These are phyloP conservation scores for Camillea tinctor DNA, from an alignment of 2,329 filamentous ascomycete species.

Conservation along the genomic window DNA sequence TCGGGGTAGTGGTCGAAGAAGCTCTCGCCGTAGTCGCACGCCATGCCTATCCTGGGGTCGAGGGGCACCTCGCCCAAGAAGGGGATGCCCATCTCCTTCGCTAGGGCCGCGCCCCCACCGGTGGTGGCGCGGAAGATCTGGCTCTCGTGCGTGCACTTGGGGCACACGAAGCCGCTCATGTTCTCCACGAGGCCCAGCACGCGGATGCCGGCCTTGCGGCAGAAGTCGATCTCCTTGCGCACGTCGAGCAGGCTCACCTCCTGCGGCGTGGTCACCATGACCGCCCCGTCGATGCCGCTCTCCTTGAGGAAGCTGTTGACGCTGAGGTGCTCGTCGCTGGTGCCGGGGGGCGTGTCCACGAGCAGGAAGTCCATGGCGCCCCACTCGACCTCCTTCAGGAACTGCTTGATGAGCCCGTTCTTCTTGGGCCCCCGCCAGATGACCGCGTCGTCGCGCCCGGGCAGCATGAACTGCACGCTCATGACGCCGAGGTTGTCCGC, in stretches of 20 bases:
- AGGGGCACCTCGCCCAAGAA: conserved; percentile 89
- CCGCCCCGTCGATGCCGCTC: conserved; percentile 87
- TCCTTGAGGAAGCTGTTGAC: conserved; percentile 91
- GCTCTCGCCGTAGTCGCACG: conserved; percentile 95
- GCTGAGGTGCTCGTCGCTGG: conserved; percentile 90
- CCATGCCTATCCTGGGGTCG: conserved; percentile 92
- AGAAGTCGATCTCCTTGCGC: conserved; percentile 96
- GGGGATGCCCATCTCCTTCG: conserved; percentile 81
- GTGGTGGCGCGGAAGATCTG: conserved; percentile 92
- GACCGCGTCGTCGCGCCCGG: conserved; percentile 87
- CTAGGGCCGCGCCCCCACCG: conserved; percentile 77
- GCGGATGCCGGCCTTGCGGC: conserved; percentile 85
- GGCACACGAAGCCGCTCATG: conserved; percentile 96
- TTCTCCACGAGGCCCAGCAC: conserved; percentile 94
- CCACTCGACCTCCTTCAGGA: conserved; percentile 97
- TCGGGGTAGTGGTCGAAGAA: conserved; percentile 94
- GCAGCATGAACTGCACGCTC: conserved; percentile 98
- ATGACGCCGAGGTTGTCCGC: conserved; percentile 92
- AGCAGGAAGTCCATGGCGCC: conserved; percentile 90
- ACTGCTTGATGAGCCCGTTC: conserved; percentile 97
- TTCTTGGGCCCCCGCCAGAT: conserved; percentile 99
- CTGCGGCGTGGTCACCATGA: conserved; percentile 92
- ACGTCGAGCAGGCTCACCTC: conserved; percentile 92
- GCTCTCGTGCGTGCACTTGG: conserved; percentile 77
- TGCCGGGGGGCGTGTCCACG: conserved; percentile 94